phyloP scores from a whole-genome alignment of 768 basidiomycete genomes.

The Tylopilus rubrobrunneus region DNA sequence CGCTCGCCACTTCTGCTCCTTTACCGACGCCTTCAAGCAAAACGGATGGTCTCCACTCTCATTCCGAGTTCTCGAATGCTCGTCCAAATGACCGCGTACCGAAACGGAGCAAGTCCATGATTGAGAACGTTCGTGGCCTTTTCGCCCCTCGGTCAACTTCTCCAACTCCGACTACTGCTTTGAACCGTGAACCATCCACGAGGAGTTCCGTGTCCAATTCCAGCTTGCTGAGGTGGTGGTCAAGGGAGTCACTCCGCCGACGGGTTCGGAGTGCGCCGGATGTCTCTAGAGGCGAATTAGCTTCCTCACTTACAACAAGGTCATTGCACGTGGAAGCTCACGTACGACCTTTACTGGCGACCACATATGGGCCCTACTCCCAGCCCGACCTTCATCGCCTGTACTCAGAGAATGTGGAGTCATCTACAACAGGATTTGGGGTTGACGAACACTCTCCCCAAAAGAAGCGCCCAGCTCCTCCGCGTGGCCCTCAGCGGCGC shows the following conservation, averaged over 20 bases:
- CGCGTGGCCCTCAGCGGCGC: constrained; percentile 20
- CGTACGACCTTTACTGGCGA: constrained; percentile 8
- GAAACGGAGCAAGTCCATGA: constrained; percentile 50
- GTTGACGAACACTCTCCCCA: constrained; percentile 8
- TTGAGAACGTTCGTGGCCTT: constrained; percentile 58
- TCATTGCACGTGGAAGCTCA: constrained; percentile 21
- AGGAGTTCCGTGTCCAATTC: constrained; percentile 28
- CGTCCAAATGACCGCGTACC: constrained; percentile 29
- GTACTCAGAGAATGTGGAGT: constrained; percentile 11
- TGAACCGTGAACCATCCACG: constrained; percentile 27
- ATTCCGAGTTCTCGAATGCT: constrained; percentile 26
- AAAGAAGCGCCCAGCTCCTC: constrained; percentile 13
- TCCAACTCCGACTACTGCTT: constrained; percentile 36
- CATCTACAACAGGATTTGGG: constrained; percentile 25
- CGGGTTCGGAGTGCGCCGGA: constrained; percentile 53
- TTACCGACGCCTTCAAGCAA: constrained; percentile 12
- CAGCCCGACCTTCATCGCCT: constrained; percentile 29
- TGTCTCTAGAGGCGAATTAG: constrained; percentile 31
- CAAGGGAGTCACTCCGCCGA: constrained; percentile 44
- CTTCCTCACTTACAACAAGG: constrained; percentile 21
- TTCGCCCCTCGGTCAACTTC: constrained; percentile 49
- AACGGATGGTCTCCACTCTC: constrained; percentile 17
- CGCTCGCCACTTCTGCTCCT: constrained; percentile 16
- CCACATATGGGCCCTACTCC: constrained; percentile 25
- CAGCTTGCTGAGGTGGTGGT: constrained; percentile 46